Base-by-base conservation (phyloP, 495 filamentous ascomycete genomes). In the Apodospora peruviana region DNA sequence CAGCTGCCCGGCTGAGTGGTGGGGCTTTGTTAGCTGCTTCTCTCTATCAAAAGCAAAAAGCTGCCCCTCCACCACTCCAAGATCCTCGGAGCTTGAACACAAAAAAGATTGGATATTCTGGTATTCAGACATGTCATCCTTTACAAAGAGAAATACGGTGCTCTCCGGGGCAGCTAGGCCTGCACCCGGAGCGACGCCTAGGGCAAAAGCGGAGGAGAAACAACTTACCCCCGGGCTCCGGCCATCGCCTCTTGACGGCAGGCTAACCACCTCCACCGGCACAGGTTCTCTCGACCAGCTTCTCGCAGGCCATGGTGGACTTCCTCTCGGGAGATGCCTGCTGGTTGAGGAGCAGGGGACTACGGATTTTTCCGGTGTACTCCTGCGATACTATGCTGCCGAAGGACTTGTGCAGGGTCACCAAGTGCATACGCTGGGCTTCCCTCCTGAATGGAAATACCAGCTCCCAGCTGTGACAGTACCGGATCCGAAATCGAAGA, bases 391-490 rank as follows among this genome's bases (percentile, higher is more conserved):
- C 60, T 97, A 90, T 70, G 94, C 88, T 1, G 91, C 91, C 1
- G 91, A 98, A 67, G 93, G 93, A 0, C 77, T 96, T 3, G 81
- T 95, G 14, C 94, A 98, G 62, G 90, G 89, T 7, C 93, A 98
- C 49, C 78, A 81, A 44, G 80, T 97, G 35, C 90, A 94, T 64
- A 82, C 91, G 11, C 74, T 96, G 18, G 91, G 90, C 19, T 71
- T 87, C 45, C 80, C 80, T 8, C 85, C 90, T 34, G 73, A 74
- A 47, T 97, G 93, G 93, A 81, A 79, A 23, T 72, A 87, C 45
- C 88, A 88, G 54, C 75, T 97, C 17, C 93, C 93, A 10, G 91
- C 84, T 0, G 52, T 93, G 16, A 77, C 81, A 24, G 75, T 71
- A 0, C 71, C 76, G 0, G 59, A 64, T 32, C 65, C 70, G 35